phyloP scores from a whole-genome alignment of 202 grass and related monocot species.

The Carex arenaria region DNA sequence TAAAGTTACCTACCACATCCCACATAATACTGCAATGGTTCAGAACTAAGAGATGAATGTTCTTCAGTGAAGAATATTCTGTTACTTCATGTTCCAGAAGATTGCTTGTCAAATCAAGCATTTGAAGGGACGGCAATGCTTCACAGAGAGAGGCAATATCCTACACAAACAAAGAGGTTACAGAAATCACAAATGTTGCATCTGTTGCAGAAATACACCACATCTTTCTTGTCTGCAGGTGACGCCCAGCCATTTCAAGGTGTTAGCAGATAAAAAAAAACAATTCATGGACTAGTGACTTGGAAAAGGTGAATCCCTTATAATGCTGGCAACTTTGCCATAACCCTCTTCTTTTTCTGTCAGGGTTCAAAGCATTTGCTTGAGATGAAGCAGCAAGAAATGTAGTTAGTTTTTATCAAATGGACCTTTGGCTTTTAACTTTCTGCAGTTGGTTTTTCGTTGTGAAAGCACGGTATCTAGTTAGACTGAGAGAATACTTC shows the following conservation, averaged over 20 bases:
- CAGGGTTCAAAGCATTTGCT: background rate
- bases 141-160: slow-evolving; percentile 74
- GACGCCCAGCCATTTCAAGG: background rate
- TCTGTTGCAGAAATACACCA: background rate
- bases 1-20: slow-evolving; percentile 51
- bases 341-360: background rate
- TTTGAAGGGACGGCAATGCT: slow-evolving; percentile 67
- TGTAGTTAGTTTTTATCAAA: background rate
- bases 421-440: background rate
- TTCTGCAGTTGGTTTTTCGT: background rate
- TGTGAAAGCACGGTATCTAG: background rate
- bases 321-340: background rate
- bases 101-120: slow-evolving; percentile 90
- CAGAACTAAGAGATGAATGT: slow-evolving; percentile 67
- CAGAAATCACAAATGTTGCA: background rate
- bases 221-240: background rate
- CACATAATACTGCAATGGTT: slow-evolving; percentile 70
- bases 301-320: background rate
- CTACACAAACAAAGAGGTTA: slow-evolving; percentile 31
- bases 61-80: slow-evolving; percentile 42
- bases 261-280: background rate
- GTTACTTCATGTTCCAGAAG: slow-evolving; percentile 52
- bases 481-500: background rate
- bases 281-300: background rate
- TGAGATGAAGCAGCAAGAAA: background rate